phyloP scores from a whole-genome alignment of 768 basidiomycete species.

The Boletellus ananas region DNA sequence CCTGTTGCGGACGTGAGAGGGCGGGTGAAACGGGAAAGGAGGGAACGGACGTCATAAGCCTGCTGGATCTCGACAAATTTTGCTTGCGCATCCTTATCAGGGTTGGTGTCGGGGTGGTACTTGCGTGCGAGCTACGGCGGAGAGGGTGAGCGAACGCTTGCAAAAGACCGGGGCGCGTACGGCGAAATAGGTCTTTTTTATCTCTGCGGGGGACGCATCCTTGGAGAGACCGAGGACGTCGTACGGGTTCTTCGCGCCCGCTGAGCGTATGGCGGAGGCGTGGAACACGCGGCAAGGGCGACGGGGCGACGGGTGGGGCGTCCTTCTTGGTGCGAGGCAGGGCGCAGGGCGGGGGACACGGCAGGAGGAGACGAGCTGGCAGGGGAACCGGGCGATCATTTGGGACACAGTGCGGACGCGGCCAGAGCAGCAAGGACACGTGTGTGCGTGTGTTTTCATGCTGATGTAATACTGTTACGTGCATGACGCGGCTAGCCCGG shows the following conservation, averaged over 20 bases:
- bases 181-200: constrained; percentile 96
- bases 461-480: constrained; percentile 17
- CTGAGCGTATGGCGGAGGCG: constrained; percentile 49
- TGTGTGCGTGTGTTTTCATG: constrained; percentile 19
- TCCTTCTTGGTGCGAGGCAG: constrained; percentile 30
- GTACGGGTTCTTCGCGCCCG: constrained; percentile 81
- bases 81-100: constrained; percentile 83
- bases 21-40: constrained; percentile 12
- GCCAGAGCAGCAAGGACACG: background rate
- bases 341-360: background rate
- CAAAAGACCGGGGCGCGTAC: constrained; percentile 44
- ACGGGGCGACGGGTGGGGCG: constrained; percentile 22
- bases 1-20: constrained; percentile 44
- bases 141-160: constrained; percentile 14
- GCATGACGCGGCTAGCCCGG: background rate
- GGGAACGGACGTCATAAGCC: constrained; percentile 83
- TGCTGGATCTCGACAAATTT: constrained; percentile 96
- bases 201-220: constrained; percentile 80
- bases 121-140: constrained; percentile 86
- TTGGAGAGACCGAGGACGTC: constrained; percentile 82
- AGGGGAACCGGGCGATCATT: constrained; percentile 53
- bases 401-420: constrained; percentile 8
- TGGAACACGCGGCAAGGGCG: constrained; percentile 68
- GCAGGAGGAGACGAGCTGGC: constrained; percentile 34
- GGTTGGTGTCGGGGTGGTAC: constrained; percentile 97